Percentiles rank a stretch among this genome's conserved stretches.
Evolutionary conservation across 1,284 basidiomycete genomes (phyloP).

Genomic region (Phylloboletellus chloephorus): DNA sequence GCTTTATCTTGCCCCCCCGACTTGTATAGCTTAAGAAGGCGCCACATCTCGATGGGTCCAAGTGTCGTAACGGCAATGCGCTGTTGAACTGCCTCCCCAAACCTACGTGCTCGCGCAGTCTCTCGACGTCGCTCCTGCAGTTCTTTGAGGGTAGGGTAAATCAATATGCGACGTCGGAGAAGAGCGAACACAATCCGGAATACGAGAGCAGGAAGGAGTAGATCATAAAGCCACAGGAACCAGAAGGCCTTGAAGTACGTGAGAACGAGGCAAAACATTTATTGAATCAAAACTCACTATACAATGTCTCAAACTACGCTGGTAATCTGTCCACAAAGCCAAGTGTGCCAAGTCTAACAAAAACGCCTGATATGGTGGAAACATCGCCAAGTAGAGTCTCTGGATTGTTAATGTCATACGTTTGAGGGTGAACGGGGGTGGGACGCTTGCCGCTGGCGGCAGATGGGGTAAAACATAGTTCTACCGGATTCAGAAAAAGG

Average conservation of each 20-base stretch:
- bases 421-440: slow-evolving; percentile 48
- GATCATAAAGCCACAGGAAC: slow-evolving; percentile 56
- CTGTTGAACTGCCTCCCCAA: slow-evolving; percentile 46
- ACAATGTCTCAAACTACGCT: slow-evolving; percentile 46
- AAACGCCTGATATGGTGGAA: slow-evolving; percentile 48
- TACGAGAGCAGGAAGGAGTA: slow-evolving; percentile 49
- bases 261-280: slow-evolving; percentile 5
- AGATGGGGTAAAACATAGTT: slow-evolving; percentile 42
- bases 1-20: slow-evolving; percentile 24
- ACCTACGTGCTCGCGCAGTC: slow-evolving; percentile 44
- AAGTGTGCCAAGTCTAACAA: slow-evolving; percentile 37
- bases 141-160: slow-evolving; percentile 52
- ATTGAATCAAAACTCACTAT: slow-evolving; percentile 36
- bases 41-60: slow-evolving; percentile 50
- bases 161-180: slow-evolving; percentile 43
- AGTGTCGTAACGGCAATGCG: slow-evolving; percentile 45
- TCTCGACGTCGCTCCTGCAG: slow-evolving; percentile 47
- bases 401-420: slow-evolving; percentile 49
- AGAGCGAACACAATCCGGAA: slow-evolving; percentile 46
- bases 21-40: slow-evolving; percentile 40
- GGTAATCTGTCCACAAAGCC: slow-evolving; percentile 51
- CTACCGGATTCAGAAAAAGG: slow-evolving; percentile 28
- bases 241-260: slow-evolving; percentile 47
- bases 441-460: slow-evolving; percentile 35
- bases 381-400: slow-evolving; percentile 48